A percentile compares a stretch with the other conserved stretches of the same genome.
phyloP scores from a whole-genome alignment of 2,329 filamentous ascomycete genomes.

The Elsinoe ampelina region DNA sequence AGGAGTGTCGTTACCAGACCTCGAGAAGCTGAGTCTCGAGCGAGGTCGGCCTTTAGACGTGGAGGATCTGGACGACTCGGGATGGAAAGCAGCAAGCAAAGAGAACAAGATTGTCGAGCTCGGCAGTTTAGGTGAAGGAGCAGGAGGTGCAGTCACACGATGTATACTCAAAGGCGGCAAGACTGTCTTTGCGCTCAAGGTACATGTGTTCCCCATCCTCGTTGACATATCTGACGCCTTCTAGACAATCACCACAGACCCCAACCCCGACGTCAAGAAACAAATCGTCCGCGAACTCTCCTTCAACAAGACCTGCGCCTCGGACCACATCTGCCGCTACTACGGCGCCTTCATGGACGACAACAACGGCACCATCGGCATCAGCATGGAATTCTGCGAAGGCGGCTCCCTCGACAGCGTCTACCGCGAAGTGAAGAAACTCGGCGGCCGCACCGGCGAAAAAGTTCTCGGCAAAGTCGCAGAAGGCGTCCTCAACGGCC shows the following conservation, averaged over 20 bases:
- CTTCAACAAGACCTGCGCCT: slow-evolving; percentile 97
- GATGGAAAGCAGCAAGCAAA: slow-evolving; percentile 86
- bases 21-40: slow-evolving; percentile 74
- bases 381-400: slow-evolving; percentile 98
- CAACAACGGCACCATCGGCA: slow-evolving; percentile 91
- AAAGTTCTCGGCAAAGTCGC: slow-evolving; percentile 96
- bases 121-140: slow-evolving; percentile 85
- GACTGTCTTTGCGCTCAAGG: slow-evolving; percentile 93
- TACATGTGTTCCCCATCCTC: slow-evolving; percentile 32
- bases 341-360: slow-evolving; percentile 96
- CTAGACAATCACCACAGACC: slow-evolving; percentile 95
- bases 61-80: slow-evolving; percentile 88
- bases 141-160: slow-evolving; percentile 87
- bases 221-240: slow-evolving; percentile 10
- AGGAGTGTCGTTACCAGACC: slow-evolving; percentile 47
- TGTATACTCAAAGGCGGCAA: slow-evolving; percentile 85
- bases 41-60: slow-evolving; percentile 80
- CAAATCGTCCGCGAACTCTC: slow-evolving; percentile 93
- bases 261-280: slow-evolving; percentile 95
- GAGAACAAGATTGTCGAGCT: slow-evolving; percentile 82
- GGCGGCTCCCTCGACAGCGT: slow-evolving; percentile 93
- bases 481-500: slow-evolving; percentile 83
- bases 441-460: slow-evolving; percentile 88
- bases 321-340: slow-evolving; percentile 92
- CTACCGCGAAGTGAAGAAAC: slow-evolving; percentile 92